Evolutionary conservation across 495 filamentous ascomycete species (phyloP).

Genomic region (Penicillium cosmopolitanum): DNA sequence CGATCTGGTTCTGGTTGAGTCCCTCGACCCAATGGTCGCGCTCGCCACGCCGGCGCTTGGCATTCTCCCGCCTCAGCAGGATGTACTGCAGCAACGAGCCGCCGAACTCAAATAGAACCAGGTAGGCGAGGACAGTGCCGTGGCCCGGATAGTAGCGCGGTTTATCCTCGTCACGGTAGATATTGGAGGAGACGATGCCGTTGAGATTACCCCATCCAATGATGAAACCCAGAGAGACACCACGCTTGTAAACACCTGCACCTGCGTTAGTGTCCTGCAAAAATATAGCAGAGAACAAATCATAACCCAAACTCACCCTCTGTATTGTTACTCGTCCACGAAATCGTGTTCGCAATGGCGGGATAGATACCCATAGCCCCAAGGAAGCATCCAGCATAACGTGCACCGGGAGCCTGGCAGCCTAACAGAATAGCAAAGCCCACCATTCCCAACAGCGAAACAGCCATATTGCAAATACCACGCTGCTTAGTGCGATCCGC

Average conservation of each 20-base stretch:
- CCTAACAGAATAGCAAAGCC: conserved; percentile 81
- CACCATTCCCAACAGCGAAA: conserved; percentile 70
- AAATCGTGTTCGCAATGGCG: conserved; percentile 87
- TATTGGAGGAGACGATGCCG: conserved; percentile 81
- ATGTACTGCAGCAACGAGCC: conserved; percentile 67
- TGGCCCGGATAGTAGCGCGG: conserved; percentile 63
- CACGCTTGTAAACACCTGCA: conserved; percentile 81
- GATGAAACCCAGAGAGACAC: conserved; percentile 82
- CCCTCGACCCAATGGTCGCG: conserved; percentile 66
- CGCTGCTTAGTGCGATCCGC: conserved; percentile 79
- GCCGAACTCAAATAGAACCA: conserved; percentile 61
- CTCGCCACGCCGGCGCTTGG: conserved; percentile 57
- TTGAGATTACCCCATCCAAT: conserved; percentile 95
- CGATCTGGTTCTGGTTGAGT: conserved; percentile 35
- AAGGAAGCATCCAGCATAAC: conserved; percentile 85
- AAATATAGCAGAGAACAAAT: no score
- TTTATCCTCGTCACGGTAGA: conserved; percentile 57
- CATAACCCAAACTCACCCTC: conserved; percentile 54
- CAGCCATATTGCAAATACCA: conserved; percentile 79
- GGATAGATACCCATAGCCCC: conserved; percentile 92
- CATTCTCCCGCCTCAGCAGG: conserved; percentile 53
- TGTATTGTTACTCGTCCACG: conserved; percentile 86
- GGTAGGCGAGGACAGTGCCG: conserved; percentile 61
- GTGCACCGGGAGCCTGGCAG: conserved; percentile 59
- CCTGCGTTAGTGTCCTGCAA: not conserved